These are phyloP conservation scores for Dittrichia graveolens DNA, from an alignment of 129 eudicot species.

Conservation along the genomic window DNA sequence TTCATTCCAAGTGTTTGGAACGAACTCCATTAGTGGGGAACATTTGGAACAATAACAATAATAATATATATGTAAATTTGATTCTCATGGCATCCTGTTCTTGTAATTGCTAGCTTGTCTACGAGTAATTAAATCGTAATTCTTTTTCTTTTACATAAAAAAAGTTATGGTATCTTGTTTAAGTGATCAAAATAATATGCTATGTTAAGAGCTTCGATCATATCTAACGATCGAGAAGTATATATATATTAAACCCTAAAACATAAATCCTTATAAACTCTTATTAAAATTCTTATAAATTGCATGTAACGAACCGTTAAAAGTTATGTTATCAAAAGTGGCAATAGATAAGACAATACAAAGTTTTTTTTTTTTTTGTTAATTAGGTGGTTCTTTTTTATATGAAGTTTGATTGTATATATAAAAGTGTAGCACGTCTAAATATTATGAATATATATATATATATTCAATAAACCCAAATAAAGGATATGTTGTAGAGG, in stretches of 20 bases:
- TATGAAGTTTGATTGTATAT: too few relatives aligned
- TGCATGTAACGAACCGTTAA: not conserved
- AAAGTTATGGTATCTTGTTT: not conserved
- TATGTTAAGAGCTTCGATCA: too few relatives aligned
- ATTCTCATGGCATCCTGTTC: constrained; percentile 34
- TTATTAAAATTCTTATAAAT: too few relatives aligned
- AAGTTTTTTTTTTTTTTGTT: not conserved
- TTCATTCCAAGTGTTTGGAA: constrained; percentile 35
- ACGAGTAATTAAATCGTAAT: not conserved
- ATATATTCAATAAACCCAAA: not conserved
- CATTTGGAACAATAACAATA: constrained; percentile 40
- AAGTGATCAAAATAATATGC: too few relatives aligned
- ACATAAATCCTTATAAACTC: too few relatives aligned
- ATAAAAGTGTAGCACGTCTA: too few relatives aligned
- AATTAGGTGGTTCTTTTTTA: too few relatives aligned
- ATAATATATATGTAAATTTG: constrained; percentile 21
- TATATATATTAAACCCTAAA: too few relatives aligned
- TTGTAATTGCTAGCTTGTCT: constrained; percentile 1
- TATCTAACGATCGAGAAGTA: too few relatives aligned
- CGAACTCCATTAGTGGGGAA: constrained; percentile 31
- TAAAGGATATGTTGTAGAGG: not conserved
- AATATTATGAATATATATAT: too few relatives aligned
- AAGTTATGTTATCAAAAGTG: not conserved
- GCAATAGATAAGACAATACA: not conserved
- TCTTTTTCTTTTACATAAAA: not conserved